Percentiles rank a stretch among this genome's conserved stretches.
Conservation (phyloP, 305 asterid species). For the Striga hermonthica region DNA sequence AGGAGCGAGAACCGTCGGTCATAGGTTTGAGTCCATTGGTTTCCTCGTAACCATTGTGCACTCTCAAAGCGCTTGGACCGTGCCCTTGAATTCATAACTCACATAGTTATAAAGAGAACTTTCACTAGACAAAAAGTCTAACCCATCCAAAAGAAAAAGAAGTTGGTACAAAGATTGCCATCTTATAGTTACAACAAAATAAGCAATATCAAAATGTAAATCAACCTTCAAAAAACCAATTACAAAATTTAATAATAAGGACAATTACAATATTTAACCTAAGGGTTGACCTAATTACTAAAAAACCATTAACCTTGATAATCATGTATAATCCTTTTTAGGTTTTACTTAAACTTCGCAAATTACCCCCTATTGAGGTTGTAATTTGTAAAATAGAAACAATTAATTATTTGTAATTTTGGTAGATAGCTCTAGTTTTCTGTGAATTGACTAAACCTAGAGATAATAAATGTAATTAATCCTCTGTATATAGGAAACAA, state of each 20-base stretch:
- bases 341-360: background rate
- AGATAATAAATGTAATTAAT: background rate
- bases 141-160: conserved; percentile 15
- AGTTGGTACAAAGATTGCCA: conserved; percentile 2
- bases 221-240: conserved; percentile 19
- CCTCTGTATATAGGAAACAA: no score
- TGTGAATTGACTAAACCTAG: background rate
- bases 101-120: conserved; percentile 24
- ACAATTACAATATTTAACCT: background rate
- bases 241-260: conserved; percentile 4
- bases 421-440: conserved; percentile 1
- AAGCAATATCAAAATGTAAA: conserved; percentile 5
- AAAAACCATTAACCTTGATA: background rate
- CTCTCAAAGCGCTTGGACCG: conserved; percentile 39
- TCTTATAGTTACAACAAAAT: conserved; percentile 13
- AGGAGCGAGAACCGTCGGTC: conserved; percentile 39
- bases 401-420: background rate
- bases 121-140: no score
- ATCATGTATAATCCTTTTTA: background rate
- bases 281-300: background rate
- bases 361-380: background rate
- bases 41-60: conserved; percentile 50
- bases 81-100: conserved; percentile 42
- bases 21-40: conserved; percentile 46
- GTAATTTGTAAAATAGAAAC: background rate